Conservation (phyloP, 495 filamentous ascomycete genomes). For the Talaromyces thailandensis region DNA sequence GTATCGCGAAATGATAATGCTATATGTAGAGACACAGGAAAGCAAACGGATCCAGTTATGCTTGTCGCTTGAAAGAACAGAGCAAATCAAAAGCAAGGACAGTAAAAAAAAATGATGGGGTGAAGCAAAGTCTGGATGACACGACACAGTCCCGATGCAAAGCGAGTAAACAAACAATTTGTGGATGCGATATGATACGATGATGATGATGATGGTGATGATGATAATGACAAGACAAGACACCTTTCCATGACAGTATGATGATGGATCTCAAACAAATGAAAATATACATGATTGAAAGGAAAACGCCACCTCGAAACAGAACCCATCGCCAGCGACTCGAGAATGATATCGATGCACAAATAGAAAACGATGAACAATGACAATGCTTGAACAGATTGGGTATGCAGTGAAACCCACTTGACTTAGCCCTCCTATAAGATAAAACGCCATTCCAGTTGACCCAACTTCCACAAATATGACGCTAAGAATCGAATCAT, state of each 20-base stretch:
- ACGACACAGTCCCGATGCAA: neutral
- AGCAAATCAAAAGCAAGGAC: neutral
- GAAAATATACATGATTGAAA: conserved; percentile 3
- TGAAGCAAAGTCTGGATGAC: neutral
- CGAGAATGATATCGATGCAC: neutral
- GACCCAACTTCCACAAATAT: neutral
- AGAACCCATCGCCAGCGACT: conserved; percentile 1
- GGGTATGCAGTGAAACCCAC: neutral
- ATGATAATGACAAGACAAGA: neutral
- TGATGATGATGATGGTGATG: neutral
- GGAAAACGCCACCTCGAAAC: neutral
- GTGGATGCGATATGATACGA: neutral
- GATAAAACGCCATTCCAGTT: neutral
- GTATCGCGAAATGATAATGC: neutral
- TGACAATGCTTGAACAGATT: neutral
- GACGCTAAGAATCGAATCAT: neutral
- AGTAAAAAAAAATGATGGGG: neutral
- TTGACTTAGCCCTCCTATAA: neutral
- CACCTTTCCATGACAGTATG: neutral
- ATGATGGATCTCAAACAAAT: conserved; percentile 1
- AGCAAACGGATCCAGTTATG: neutral
- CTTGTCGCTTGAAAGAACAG: neutral
- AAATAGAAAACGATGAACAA: neutral
- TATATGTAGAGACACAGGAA: neutral
- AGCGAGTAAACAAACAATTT: neutral